Conservation (phyloP, 2,329 filamentous ascomycete species). For the Parastagonospora nodorum region DNA sequence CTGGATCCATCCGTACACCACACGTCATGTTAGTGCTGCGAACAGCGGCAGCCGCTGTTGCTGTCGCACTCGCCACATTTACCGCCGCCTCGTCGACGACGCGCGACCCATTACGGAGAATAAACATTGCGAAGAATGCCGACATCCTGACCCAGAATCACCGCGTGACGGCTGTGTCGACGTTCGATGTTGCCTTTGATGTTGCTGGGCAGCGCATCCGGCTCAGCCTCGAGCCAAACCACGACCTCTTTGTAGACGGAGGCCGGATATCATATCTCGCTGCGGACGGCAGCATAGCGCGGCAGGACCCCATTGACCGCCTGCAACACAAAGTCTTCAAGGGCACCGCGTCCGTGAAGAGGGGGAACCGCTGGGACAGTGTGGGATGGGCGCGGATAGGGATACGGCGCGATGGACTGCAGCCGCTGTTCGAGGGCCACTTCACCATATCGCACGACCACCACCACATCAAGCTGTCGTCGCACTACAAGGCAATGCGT, state of each 20-base stretch:
- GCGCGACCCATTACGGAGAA: slow-evolving; percentile 75
- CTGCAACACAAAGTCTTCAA: slow-evolving; percentile 81
- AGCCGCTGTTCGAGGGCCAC: slow-evolving; percentile 86
- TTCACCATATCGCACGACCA: slow-evolving; percentile 82
- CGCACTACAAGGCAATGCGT: slow-evolving; percentile 74
- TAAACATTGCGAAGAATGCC: slow-evolving; percentile 75
- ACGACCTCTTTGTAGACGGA: slow-evolving; percentile 81
- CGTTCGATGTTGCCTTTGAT: slow-evolving; percentile 84
- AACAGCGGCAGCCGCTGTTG: slow-evolving; percentile 21
- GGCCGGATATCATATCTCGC: slow-evolving; percentile 75
- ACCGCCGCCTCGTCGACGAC: slow-evolving; percentile 37
- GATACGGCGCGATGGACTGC: slow-evolving; percentile 73
- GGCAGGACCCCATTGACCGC: slow-evolving; percentile 72
- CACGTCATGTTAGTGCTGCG: slow-evolving; percentile 36
- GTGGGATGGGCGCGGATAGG: slow-evolving; percentile 87
- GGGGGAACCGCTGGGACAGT: slow-evolving; percentile 79
- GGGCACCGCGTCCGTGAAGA: slow-evolving; percentile 74
- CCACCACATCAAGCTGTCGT: slow-evolving; percentile 81
- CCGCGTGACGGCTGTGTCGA: slow-evolving; percentile 77
- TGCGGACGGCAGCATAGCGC: slow-evolving; percentile 69
- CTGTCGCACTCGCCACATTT: slow-evolving; percentile 30
- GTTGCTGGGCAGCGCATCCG: slow-evolving; percentile 72
- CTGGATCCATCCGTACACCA: slow-evolving; percentile 13
- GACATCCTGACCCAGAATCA: slow-evolving; percentile 79
- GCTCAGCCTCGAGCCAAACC: slow-evolving; percentile 83